Evolutionary conservation across 306 rosid species (phyloP).

Genomic region (Parietaria judaica): DNA sequence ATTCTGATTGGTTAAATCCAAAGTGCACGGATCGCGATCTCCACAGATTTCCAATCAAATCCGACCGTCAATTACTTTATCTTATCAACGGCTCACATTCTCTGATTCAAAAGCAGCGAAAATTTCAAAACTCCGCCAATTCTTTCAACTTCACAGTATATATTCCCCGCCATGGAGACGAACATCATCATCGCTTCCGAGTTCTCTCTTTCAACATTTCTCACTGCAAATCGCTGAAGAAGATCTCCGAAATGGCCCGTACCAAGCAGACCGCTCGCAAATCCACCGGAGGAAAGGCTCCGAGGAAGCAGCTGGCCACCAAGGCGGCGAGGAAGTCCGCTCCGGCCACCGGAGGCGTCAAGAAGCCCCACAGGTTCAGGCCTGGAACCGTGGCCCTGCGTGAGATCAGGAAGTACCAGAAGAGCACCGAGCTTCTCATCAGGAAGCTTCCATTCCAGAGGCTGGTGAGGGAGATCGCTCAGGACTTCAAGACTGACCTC

Average conservation of each 20-base stretch:
- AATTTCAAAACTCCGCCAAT: too few species aligned
- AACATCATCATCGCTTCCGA: too few species aligned
- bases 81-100: conserved; percentile 2
- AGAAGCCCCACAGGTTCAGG: conserved; percentile 27
- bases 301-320: conserved; percentile 26
- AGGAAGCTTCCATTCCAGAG: conserved; percentile 28
- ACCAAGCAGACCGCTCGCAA: conserved; percentile 26
- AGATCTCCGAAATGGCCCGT: conserved; percentile 12
- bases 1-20: background rate
- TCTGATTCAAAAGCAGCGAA: background rate
- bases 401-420: conserved; percentile 26
- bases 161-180: too few species aligned
- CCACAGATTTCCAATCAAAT: background rate
- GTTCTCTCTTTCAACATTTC: too few species aligned
- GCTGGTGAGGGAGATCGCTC: conserved; percentile 25
- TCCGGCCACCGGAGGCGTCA: conserved; percentile 27
- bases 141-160: too few species aligned
- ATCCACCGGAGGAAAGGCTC: conserved; percentile 28
- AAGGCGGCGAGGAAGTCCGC: conserved; percentile 27
- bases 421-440: conserved; percentile 25
- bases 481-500: conserved; percentile 27
- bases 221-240: too few species aligned
- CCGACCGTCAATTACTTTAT: background rate
- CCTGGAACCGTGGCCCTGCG: conserved; percentile 20
- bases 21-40: conserved; percentile 6